Evolutionary conservation across 495 filamentous ascomycete genomes (phyloP), one percentile per base, ranked within the genome.

Genomic region (Mycothermus thermophilus): DNA sequence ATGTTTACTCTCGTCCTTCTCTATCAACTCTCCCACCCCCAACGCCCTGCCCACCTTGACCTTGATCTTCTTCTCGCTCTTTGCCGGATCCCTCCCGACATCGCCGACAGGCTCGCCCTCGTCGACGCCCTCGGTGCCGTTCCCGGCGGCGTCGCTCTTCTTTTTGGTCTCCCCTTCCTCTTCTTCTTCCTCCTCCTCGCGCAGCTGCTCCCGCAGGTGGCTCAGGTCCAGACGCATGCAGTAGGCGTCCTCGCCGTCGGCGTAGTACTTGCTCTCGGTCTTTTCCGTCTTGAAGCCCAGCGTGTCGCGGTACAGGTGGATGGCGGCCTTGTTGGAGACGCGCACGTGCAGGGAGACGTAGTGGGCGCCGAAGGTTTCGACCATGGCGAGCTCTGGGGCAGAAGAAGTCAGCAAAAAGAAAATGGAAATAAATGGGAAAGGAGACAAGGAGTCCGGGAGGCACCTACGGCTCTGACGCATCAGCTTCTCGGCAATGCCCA

Each of bases 261-360:
- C 90, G 54, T 97, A 97, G 74, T 97, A 97, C 59, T 90, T 93
- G 43, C 67, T 50, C 63, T 96, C 90, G 10, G 83, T 74, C 58
- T 84, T 90, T 43, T 93, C 85, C 34, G 81, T 79, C 54, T 81
- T 74, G 66, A 97, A 97, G 28, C 82, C 78, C 1, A 97, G 72
- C 1, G 87, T 96, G 48, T 93, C 83, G 42, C 82, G 79, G 69
- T 97, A 97, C 10, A 97, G 70, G 46, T 76, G 79, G 31, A 94
- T 71, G 12, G 90, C 90, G 15, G 90, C 90, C 43, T 72, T 71
- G 64, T 97, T 97, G 52, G 78, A 84, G 18, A 94, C 72, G 46
- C 90, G 90, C 35, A 97, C 90, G 57, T 97, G 90, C 13, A 97
- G 74, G 19, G 80, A 87, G 51, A 96, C 90, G 62, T 93, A 94